Percentiles rank a stretch among this genome's conserved stretches.
Conservation (phyloP, 2,329 filamentous ascomycete species). For the Talaromyces verruculosus region DNA sequence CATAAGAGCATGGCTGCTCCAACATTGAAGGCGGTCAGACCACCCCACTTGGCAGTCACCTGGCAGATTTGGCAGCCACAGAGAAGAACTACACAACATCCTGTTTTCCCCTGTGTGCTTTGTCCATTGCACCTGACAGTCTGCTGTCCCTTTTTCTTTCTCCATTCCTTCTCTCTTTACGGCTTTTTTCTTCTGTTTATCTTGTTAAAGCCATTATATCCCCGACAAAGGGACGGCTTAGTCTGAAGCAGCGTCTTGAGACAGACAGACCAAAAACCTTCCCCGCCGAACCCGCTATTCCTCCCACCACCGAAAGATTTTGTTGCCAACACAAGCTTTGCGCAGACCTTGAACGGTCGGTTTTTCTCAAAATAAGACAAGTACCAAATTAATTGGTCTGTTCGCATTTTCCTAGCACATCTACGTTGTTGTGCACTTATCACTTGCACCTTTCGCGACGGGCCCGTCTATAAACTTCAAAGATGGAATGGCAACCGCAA, state of each 20-base stretch:
- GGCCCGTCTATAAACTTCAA: slow-evolving; percentile 25
- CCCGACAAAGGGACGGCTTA: not conserved
- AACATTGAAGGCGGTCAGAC: slow-evolving; percentile 11
- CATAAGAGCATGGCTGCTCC: not conserved
- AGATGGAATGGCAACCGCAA: slow-evolving; percentile 91
- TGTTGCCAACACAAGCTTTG: slow-evolving; percentile 12
- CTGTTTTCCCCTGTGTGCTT: not conserved
- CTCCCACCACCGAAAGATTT: slow-evolving; percentile 14
- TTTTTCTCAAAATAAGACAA: not conserved
- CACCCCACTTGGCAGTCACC: slow-evolving; percentile 12
- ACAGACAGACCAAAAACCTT: slow-evolving; percentile 12
- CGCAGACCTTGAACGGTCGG: not conserved
- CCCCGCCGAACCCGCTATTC: slow-evolving; percentile 20
- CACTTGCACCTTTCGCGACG: slow-evolving; percentile 6
- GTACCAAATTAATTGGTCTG: not conserved
- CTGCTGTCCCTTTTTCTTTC: not conserved
- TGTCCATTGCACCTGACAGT: not conserved
- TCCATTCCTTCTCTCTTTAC: not conserved
- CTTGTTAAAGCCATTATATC: not conserved
- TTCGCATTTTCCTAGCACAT: not conserved
- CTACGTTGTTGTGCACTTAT: not conserved
- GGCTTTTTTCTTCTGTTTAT: not conserved
- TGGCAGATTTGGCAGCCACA: slow-evolving; percentile 10
- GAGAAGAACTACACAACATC: not conserved
- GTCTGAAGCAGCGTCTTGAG: slow-evolving; percentile 1